phyloP scores from a whole-genome alignment of 2,329 filamentous ascomycete genomes.

The Lecanicillium sp. region DNA sequence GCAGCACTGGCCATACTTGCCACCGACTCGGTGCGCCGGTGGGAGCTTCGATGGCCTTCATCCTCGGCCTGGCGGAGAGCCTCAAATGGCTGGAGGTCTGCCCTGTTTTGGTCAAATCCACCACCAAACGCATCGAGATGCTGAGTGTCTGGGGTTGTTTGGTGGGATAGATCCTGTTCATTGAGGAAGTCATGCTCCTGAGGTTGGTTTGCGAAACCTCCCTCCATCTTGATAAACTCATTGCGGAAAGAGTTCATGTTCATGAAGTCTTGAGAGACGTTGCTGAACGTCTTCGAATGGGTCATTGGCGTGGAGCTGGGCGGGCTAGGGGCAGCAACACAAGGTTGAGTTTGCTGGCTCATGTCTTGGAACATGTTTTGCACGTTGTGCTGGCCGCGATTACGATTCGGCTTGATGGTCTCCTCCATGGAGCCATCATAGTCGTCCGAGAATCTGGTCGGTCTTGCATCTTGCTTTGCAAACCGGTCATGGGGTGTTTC shows the following conservation, averaged over 20 bases:
- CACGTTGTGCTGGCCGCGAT: conserved; percentile 32
- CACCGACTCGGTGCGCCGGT: conserved; percentile 51
- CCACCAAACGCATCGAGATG: conserved; percentile 34
- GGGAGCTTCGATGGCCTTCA: conserved; percentile 21
- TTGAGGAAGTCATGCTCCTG: conserved; percentile 29
- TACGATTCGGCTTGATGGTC: conserved; percentile 49
- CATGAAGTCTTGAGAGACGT: conserved; percentile 45
- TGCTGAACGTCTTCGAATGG: conserved; percentile 36
- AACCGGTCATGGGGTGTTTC: conserved; percentile 49
- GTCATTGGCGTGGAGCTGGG: conserved; percentile 43
- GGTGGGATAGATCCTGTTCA: conserved; percentile 37
- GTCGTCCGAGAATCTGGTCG: conserved; percentile 47
- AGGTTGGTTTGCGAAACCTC: conserved; percentile 22
- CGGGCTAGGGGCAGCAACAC: conserved; percentile 43
- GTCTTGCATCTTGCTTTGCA: conserved; percentile 31
- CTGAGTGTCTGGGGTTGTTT: conserved; percentile 43
- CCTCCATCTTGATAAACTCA: conserved; percentile 34
- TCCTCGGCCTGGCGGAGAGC: conserved; percentile 11
- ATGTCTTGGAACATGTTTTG: conserved; percentile 51
- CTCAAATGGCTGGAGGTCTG: conserved; percentile 27
- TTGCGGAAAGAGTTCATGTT: conserved; percentile 39
- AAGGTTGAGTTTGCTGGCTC: conserved; percentile 45
- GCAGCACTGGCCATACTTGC: conserved; percentile 50
- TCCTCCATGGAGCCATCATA: conserved; percentile 61
- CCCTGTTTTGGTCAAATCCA: conserved; percentile 35